Base-by-base conservation (phyloP, 441 rosid genomes). In the Sinapis alba region DNA sequence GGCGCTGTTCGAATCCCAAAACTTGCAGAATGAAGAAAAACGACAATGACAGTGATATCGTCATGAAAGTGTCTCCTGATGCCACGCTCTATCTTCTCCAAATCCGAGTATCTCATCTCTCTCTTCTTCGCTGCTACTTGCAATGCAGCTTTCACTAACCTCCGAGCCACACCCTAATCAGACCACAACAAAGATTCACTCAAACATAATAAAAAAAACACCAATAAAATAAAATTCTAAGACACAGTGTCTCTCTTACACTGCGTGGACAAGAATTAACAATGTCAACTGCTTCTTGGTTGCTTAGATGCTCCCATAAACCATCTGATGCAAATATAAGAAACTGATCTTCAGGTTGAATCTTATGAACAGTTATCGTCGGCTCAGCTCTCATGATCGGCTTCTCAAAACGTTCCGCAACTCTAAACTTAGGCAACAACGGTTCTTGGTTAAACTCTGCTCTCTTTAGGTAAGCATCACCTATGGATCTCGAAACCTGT, bases 271-370 rank as follows among this genome's bases (percentile, higher is more conserved):
- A 81, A 60, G 71, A 85, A 80, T 83, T 80, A 78, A 94, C 99
- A 15, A 90, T 86, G 83, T 94, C 86, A 28, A 89, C 94, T 0
- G 97, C 98, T 82, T 94, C 96, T 75, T 92, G 97, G 79, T 90
- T 94, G 79, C 87, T 89, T 20, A 94, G 83, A 82, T 94, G 97
- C 77, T 94, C 98, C 98, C 98, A 94, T 56, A 92, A 81, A 80
- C 98, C 98, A 84, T 92, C 98, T 3, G 98, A 94, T 13, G 97
- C 98, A 81, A 92, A 90, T 81, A 92, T 94, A 60, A 94, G 92
- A 82, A 94, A 94, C 69, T 84, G 92, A 80, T 94, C 96, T 74
- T 89, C 90, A 2, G 93, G 93, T 16, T 59, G 77, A 30, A 94
- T 77, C 81, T 83, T 86, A 68, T 89, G 93, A 71, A 92, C 97